Conservation (phyloP, 2,329 filamentous ascomycete species). For the Lachnellula arida region DNA sequence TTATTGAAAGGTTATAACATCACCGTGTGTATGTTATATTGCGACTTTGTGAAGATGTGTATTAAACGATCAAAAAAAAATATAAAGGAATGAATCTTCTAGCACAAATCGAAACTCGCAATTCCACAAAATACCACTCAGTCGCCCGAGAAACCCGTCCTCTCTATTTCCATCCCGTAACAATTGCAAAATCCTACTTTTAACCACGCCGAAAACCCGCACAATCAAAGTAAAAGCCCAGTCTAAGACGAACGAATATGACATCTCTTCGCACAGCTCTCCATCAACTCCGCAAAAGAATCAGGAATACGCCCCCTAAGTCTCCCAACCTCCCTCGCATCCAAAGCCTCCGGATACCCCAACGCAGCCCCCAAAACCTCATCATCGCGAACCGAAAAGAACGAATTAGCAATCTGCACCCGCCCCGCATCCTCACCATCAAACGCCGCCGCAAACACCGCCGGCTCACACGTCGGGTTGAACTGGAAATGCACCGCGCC, state of each 20-base stretch:
- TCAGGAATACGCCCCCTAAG: not conserved
- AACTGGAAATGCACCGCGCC: slow-evolving; percentile 50
- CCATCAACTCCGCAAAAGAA: not conserved
- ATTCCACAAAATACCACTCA: too few relatives aligned
- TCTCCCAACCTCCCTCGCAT: not conserved
- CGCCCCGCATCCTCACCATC: slow-evolving; percentile 33
- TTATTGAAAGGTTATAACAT: too few relatives aligned
- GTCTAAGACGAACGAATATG: not conserved
- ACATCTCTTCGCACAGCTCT: not conserved
- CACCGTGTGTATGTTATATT: too few relatives aligned
- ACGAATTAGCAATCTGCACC: slow-evolving; percentile 33
- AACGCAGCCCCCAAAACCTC: slow-evolving; percentile 26
- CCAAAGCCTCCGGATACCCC: slow-evolving; percentile 24
- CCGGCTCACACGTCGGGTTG: slow-evolving; percentile 48
- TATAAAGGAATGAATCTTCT: too few relatives aligned
- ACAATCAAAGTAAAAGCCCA: too few relatives aligned
- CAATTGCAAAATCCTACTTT: too few relatives aligned
- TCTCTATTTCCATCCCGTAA: too few relatives aligned
- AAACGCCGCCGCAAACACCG: slow-evolving; percentile 44
- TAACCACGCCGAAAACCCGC: too few relatives aligned
- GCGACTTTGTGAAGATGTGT: too few relatives aligned
- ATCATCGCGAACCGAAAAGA: slow-evolving; percentile 31
- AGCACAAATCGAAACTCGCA: too few relatives aligned
- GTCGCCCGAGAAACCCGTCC: too few relatives aligned
- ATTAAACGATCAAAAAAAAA: too few relatives aligned